Base-by-base conservation (phyloP, 306 rosid species). In the Quillaja saponaria region DNA sequence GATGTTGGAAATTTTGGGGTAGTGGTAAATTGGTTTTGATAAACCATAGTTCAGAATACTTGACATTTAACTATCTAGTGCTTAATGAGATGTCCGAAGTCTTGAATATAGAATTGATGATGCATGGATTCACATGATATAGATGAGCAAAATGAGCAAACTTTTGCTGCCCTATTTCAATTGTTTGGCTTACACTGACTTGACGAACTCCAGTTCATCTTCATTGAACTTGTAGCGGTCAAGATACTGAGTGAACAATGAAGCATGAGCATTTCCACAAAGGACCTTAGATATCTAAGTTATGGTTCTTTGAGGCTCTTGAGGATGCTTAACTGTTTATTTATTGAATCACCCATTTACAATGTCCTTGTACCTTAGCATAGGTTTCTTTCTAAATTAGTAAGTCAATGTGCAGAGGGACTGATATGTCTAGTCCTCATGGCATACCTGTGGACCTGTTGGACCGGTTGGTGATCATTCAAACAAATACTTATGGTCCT, bases 371-470 rank as follows among this genome's bases (percentile, higher is more conserved):
- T 13, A 28, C 8, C 17, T 7, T 46, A 16, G 13, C 10, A 18
- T 12, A 46, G 20, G 38, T 17, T 33, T 33, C 64, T 46, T 63
- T 61, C 45, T 73, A 20, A 74, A 52, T 67, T 52, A 56, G 55
- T 64, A 17, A 64, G 53, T 67, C 46, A 13, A 38, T 45, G 20
- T 69, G 67, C 81, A 89, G 96, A 78, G 95, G 96, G 18, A 89
- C 96, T 35, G 96, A 89, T 76, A 92, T 89, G 99, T 74, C 76
- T 66, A 86, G 99, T 74, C 96, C 99, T 66, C 99, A 92, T 70
- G 99, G 99, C 71, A 86, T 92, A 78, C 99, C 99, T 14, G 91
- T 89, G 7, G 95, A 89, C 82, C 86, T 92, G 63, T 69, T 92
- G 80, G 99, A 92, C 76, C 85, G 95, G 48, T 70, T 92, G 75